Base-by-base conservation (phyloP, 176 grass and related monocot genomes). In the Raddia guianensis region DNA sequence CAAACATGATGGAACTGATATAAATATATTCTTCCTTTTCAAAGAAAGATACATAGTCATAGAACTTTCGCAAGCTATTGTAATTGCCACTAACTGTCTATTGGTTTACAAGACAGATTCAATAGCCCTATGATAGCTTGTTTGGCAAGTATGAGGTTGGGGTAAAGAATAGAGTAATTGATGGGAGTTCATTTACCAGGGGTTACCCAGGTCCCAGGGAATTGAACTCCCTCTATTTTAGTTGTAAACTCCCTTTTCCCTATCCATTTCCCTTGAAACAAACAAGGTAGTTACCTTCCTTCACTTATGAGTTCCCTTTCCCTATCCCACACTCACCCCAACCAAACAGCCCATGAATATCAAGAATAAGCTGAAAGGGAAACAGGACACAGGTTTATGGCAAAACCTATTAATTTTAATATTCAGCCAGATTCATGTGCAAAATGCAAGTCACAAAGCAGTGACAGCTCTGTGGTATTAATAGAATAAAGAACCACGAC, bases 1-100 rank as follows among this genome's bases (percentile, higher is more conserved):
- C 27, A 89, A 51, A 78, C 16, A 14, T 13, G 3, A 64, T 51
- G 15, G 12, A 84, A 19, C 45, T 53, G 5, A 35, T 47, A 69
- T 6, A 72, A 16, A 60, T 62, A 16, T 37, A 79, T 18, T 49
- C 7, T 51, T 16, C 21, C 19, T 9, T 72, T 52, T 34, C 10
- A 63, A 72, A 32, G 37, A 72, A 72, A 34, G 13, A 51, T 20
- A 19, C 15, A 68, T 6, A 46, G 6, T 2, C 76, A 37, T 40
- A 79, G 6, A 66, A 4, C 5, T 14, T n/a, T 79, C 12, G 49
- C 40, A 46, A 49, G 46, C 49, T 51, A 44, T 5, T 45, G 14
- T 7, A 33, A 66, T 16, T 48, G 62, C 3, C 8, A 53, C 19
- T 32, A 80, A 73, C 51, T 13, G 47, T n/a, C 49, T 80, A 11